These are phyloP conservation scores for Alternaria triticina DNA, from an alignment of 2,329 filamentous ascomycete genomes.

Conservation along the genomic window DNA sequence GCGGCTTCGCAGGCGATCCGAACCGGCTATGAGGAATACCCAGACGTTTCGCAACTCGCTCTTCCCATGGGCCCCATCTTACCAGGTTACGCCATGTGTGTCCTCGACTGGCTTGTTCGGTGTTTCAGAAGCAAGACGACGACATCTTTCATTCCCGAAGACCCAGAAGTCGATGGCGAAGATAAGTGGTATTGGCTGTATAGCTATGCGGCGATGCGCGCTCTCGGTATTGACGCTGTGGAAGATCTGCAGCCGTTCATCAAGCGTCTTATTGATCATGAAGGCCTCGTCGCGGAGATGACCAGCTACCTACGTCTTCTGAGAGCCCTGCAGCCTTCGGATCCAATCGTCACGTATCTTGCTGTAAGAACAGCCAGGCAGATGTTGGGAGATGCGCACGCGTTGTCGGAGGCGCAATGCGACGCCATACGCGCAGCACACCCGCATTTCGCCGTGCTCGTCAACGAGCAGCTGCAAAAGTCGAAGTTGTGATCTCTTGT, in stretches of 20 bases:
- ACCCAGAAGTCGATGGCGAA: background rate
- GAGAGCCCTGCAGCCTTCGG: background rate
- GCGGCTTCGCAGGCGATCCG: slow-evolving; percentile 3
- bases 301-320: background rate
- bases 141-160: slow-evolving; percentile 1
- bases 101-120: slow-evolving; percentile 9
- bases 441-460: background rate
- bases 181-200: slow-evolving; percentile 16
- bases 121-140: background rate
- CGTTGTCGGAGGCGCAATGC: background rate
- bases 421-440: background rate
- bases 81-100: slow-evolving; percentile 11
- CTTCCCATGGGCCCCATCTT: slow-evolving; percentile 3
- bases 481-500: background rate
- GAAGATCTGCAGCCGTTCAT: slow-evolving; percentile 1
- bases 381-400: background rate
- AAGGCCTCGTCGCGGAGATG: background rate
- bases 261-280: background rate
- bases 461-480: background rate
- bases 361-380: background rate
- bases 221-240: slow-evolving; percentile 9
- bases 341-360: background rate
- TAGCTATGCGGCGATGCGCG: slow-evolving; percentile 9
- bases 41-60: background rate
- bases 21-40: background rate